A percentile compares a stretch with the other conserved stretches of the same genome.
phyloP scores from a whole-genome alignment of 139 green algal species.

The Micromonas pusilla region DNA sequence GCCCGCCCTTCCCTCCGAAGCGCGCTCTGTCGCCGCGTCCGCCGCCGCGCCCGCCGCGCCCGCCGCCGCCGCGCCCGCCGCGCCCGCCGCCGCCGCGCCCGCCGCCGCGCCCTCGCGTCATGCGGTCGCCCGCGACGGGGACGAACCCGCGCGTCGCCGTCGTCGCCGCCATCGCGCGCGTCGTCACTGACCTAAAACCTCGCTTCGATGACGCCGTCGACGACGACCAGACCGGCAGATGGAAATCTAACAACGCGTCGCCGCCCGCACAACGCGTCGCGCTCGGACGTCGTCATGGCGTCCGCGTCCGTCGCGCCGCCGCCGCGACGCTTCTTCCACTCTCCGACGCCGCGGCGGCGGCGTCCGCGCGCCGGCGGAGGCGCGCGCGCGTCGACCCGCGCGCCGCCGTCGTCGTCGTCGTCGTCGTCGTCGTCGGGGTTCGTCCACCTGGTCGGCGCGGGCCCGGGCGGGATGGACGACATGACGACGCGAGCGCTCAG shows the following conservation, averaged over 20 bases:
- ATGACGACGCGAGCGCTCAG: conserved; percentile 27
- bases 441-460: conserved; percentile 17
- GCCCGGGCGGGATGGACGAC: conserved; percentile 1
- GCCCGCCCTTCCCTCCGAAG: neutral
- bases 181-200: neutral
- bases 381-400: neutral
- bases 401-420: neutral
- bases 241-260: no score
- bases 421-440: neutral
- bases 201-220: no score
- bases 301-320: neutral
- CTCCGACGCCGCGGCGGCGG: no score
- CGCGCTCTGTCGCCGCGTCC: no score
- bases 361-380: neutral
- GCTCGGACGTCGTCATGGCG: no score
- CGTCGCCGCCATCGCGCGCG: neutral
- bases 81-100: neutral
- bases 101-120: neutral
- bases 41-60: neutral
- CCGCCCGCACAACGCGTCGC: no score
- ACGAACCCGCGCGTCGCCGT: neutral
- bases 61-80: neutral
- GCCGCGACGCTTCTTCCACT: no score
- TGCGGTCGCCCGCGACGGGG: neutral
- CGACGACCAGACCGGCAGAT: no score